phyloP scores from a whole-genome alignment of 1,139 yeast species.

The Yamadazyma epiphylla region DNA sequence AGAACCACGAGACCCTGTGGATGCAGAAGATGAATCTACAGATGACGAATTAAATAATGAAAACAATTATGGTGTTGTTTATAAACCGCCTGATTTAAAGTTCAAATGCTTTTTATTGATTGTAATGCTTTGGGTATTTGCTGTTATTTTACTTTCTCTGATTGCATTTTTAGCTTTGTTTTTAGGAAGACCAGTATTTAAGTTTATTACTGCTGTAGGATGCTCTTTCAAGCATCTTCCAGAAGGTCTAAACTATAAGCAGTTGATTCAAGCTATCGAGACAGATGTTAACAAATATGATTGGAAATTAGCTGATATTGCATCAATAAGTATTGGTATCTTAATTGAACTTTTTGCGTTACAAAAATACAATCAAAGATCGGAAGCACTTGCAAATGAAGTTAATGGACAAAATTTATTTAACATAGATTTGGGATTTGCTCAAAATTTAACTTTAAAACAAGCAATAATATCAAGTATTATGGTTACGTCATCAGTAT shows the following conservation, averaged over 20 bases:
- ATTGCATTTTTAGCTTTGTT: constrained; percentile 30
- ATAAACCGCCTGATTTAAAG: constrained; percentile 78
- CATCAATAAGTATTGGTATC: constrained; percentile 22
- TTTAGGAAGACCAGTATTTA: constrained; percentile 37
- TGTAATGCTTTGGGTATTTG: constrained; percentile 65
- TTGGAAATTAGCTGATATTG: constrained; percentile 23
- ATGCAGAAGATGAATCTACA: constrained; percentile 33
- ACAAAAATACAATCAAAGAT: constrained; percentile 11
- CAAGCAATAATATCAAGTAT: constrained; percentile 2
- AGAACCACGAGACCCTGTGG: constrained; percentile 19
- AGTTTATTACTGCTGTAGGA: constrained; percentile 2
- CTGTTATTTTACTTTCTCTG: constrained; percentile 46
- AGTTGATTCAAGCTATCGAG: background rate
- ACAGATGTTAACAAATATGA: constrained; percentile 7
- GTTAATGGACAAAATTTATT: constrained; percentile 3
- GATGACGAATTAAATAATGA: constrained; percentile 50
- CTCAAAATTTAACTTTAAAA: constrained; percentile 2
- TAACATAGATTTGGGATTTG: constrained; percentile 2
- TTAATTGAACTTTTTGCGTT: constrained; percentile 15
- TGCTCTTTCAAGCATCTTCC: no score
- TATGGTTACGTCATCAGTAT: constrained; percentile 9
- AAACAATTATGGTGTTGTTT: constrained; percentile 70
- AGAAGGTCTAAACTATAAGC: background rate
- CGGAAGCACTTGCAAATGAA: constrained; percentile 3
- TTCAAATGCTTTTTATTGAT: constrained; percentile 55